phyloP scores from a whole-genome alignment of 1,284 basidiomycete genomes.

The Afroboletus lepidellus region DNA sequence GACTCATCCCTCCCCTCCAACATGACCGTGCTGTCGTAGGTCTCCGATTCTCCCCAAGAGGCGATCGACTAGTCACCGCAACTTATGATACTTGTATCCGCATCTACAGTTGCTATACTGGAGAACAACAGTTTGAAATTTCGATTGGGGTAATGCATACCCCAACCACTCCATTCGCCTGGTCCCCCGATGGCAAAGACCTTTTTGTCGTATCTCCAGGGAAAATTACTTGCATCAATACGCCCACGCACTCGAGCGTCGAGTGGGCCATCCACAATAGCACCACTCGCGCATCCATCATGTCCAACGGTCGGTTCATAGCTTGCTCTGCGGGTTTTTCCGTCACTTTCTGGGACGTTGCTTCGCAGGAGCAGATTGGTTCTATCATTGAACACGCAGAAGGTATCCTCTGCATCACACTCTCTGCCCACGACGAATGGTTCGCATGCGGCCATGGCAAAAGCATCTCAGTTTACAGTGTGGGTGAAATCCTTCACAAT shows the following conservation, averaged over 20 bases:
- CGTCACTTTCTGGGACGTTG: not conserved
- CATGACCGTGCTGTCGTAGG: slow-evolving; percentile 1
- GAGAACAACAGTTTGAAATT: not conserved
- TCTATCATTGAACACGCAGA: not conserved
- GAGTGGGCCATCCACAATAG: not conserved
- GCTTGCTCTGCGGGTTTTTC: not conserved
- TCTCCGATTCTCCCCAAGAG: not conserved
- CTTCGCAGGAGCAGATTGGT: not conserved
- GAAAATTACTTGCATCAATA: not conserved
- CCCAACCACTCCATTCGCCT: slow-evolving; percentile 2
- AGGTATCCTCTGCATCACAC: not conserved
- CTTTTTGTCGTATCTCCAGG: not conserved
- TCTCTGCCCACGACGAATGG: not conserved
- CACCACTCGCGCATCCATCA: not conserved
- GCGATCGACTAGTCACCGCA: not conserved
- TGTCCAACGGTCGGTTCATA: not conserved
- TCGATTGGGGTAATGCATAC: not conserved
- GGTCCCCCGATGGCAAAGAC: not conserved
- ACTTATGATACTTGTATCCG: not conserved
- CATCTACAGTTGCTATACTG: not conserved
- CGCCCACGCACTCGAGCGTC: not conserved
- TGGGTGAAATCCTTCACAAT: not conserved
- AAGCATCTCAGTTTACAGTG: not conserved
- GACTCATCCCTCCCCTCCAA: not conserved
- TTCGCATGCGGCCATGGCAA: not conserved